Base-by-base conservation (phyloP, 306 rosid genomes). In the Arachis stenosperma region DNA sequence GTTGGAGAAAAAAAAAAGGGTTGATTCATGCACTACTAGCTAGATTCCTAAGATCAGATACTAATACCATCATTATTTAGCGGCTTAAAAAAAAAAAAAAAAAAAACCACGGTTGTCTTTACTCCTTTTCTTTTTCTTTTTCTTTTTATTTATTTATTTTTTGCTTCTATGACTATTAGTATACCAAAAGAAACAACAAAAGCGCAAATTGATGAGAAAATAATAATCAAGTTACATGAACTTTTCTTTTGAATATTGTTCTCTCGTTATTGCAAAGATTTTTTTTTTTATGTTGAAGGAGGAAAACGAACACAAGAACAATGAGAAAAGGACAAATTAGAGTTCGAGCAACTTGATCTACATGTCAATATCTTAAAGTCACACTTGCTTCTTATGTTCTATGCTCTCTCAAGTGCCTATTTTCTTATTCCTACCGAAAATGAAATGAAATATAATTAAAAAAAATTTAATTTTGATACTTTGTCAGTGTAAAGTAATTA, bases 11-110 rank as follows among this genome's bases (percentile, higher is more conserved):
- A 22, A 22, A 22, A 22, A 22, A 22, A 22, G 27, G 27, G 27
- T 22, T 22, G 27, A 22, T 22, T 22, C 81, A 50, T 9, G 70
- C 71, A 69, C 66, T 33, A 12, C 53, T 60, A 22, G 27, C 27
- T 60, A 39, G 70, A 76, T 76, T 70, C 70, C 62, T 46, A 46
- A 15, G 61, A 40, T 9, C 3, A 13, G 75, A 22, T 22, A 22
- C 27, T 22, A 22, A 22, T 22, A 22, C 75, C 60, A 75, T 74
- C 57, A 74, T 10, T 42, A 65, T 69, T 63, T 22, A 41, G 9
- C 36, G 22, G 3, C 27, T 14, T 3, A 14, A 75, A 66, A 17
- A 75, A 66, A 71, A 43, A 14, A 75, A 66, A 17, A 75, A 66
- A 71, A 43, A 6, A 58, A 42, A 13, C 29, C 39, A 8, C 4